Evolutionary conservation across 2,329 filamentous ascomycete genomes (phyloP).

Genomic region (Metarhizium anisopliae): DNA sequence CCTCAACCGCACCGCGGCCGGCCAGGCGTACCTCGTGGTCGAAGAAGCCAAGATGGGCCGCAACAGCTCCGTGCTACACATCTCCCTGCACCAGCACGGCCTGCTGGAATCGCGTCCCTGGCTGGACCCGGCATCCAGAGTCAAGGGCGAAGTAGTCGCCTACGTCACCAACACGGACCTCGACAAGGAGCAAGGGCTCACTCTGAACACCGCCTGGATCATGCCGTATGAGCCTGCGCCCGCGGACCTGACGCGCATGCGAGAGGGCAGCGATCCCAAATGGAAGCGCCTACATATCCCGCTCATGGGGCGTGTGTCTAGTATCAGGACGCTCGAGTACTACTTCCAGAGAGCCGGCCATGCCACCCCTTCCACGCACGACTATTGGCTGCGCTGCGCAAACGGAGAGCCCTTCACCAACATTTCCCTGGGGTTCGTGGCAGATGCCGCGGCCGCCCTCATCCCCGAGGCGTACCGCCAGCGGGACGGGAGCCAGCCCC

Average conservation of each 20-base stretch:
- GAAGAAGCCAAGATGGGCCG: slow-evolving; percentile 33
- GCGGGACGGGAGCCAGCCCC: slow-evolving; percentile 10
- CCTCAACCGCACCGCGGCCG: slow-evolving; percentile 27
- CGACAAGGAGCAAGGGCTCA: slow-evolving; percentile 20
- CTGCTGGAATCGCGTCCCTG: slow-evolving; percentile 25
- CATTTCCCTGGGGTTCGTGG: slow-evolving; percentile 53
- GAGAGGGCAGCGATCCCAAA: slow-evolving; percentile 15
- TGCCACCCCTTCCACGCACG: slow-evolving; percentile 9
- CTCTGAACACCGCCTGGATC: slow-evolving; percentile 17
- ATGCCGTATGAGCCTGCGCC: slow-evolving; percentile 11
- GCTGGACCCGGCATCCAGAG: slow-evolving; percentile 13
- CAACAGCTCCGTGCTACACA: slow-evolving; percentile 31
- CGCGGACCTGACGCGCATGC: slow-evolving; percentile 17
- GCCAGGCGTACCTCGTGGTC: slow-evolving; percentile 28
- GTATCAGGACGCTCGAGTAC: slow-evolving; percentile 20
- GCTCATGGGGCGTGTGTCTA: slow-evolving; percentile 15
- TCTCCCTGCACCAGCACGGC: slow-evolving; percentile 31
- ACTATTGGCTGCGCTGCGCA: slow-evolving; percentile 52
- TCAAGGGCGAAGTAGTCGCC: slow-evolving; percentile 21
- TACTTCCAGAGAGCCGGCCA: slow-evolving; percentile 16
- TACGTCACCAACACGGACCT: slow-evolving; percentile 32
- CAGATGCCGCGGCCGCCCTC: slow-evolving; percentile 57
- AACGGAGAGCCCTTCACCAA: slow-evolving; percentile 56
- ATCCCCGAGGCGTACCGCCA: slow-evolving; percentile 46
- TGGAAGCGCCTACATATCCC: slow-evolving; percentile 16